Evolutionary conservation across 768 basidiomycete genomes (phyloP).

Genomic region (Mycena floridula): DNA sequence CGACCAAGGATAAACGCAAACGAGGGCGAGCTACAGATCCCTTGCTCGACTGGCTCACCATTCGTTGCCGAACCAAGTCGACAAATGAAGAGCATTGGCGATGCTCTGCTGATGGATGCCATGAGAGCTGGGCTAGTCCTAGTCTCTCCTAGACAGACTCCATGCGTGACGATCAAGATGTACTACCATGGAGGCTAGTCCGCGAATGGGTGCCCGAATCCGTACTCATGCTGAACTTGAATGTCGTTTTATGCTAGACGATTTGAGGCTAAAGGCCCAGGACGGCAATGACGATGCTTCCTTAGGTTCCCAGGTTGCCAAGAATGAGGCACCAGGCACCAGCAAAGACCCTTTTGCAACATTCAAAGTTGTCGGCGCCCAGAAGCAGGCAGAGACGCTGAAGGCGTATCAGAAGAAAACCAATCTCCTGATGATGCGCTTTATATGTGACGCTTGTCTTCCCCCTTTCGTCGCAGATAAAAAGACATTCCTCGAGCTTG

Average conservation of each 20-base stretch:
- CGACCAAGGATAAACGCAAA: not conserved
- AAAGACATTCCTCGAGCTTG: conserved; percentile 2
- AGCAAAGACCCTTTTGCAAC: not conserved
- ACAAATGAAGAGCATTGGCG: not conserved
- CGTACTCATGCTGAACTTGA: conserved; percentile 1
- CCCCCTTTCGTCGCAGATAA: conserved; percentile 4
- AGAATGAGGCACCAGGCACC: too few relatives aligned
- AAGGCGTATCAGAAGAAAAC: not conserved
- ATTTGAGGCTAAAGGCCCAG: not conserved
- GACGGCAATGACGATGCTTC: not conserved
- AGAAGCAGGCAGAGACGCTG: not conserved
- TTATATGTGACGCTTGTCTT: conserved; percentile 9
- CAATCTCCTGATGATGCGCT: conserved; percentile 3
- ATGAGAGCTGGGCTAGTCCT: conserved; percentile 5
- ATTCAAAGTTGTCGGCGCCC: not conserved
- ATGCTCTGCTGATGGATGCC: conserved; percentile 7
- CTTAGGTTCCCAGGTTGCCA: not conserved
- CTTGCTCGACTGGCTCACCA: not conserved
- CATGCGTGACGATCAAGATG: too few relatives aligned
- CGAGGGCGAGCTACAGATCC: not conserved
- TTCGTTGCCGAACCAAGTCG: not conserved
- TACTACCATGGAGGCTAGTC: too few relatives aligned
- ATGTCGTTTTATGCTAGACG: not conserved
- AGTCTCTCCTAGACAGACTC: too few relatives aligned
- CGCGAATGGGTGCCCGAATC: conserved; percentile 1